Evolutionary conservation across 352 stramenopile species (phyloP).

Genomic region (Phytophthora pistaciae): DNA sequence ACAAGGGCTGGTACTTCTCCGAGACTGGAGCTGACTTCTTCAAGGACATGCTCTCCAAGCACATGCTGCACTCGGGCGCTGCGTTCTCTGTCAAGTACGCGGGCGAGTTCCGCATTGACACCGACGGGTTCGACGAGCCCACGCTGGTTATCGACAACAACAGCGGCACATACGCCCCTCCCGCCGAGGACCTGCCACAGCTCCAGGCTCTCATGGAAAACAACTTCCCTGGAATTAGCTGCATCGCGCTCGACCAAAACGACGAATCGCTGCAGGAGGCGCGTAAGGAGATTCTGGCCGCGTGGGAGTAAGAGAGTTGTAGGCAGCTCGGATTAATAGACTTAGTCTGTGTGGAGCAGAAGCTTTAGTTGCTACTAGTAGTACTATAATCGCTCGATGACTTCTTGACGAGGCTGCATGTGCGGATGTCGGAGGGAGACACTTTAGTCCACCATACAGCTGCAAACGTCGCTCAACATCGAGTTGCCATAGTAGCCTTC

Average conservation of each 20-base stretch:
- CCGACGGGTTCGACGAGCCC: slow-evolving; percentile 1
- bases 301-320: slow-evolving; percentile 21
- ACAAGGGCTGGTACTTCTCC: slow-evolving; percentile 41
- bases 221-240: slow-evolving; percentile 42
- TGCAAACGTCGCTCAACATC: too few relatives aligned
- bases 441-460: too few relatives aligned
- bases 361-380: too few relatives aligned
- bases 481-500: too few relatives aligned
- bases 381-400: too few relatives aligned
- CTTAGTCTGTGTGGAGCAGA: not conserved
- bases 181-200: slow-evolving; percentile 26
- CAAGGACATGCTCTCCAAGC: slow-evolving; percentile 48
- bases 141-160: slow-evolving; percentile 50
- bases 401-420: too few relatives aligned
- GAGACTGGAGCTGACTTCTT: slow-evolving; percentile 42
- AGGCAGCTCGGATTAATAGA: not conserved
- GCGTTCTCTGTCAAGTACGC: slow-evolving; percentile 40
- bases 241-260: slow-evolving; percentile 28
- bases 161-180: slow-evolving; percentile 43
- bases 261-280: slow-evolving; percentile 17
- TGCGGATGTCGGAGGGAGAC: too few relatives aligned
- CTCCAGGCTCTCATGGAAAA: slow-evolving; percentile 39
- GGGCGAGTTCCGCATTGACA: slow-evolving; percentile 39
- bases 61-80: slow-evolving; percentile 41
- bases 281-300: slow-evolving; percentile 35